Evolutionary conservation across 306 rosid genomes (phyloP).

Genomic region (Cucumis cinereus): DNA sequence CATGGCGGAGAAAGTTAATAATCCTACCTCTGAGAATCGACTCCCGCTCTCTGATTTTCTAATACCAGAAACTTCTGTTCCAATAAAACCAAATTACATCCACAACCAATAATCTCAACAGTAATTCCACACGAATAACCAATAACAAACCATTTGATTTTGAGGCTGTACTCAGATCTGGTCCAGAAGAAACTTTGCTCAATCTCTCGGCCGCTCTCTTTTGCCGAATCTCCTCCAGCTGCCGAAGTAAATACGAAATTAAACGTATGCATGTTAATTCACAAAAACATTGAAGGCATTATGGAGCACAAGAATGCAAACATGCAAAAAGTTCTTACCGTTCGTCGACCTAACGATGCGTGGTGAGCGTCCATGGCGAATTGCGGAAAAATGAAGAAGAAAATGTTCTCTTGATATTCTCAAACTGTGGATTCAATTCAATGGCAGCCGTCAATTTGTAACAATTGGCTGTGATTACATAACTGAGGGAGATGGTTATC

Average conservation of each 20-base stretch:
- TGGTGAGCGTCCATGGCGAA: constrained; percentile 65
- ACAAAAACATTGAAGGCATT: not conserved
- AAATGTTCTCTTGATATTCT: not conserved
- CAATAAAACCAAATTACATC: not conserved
- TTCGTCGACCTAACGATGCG: constrained; percentile 76
- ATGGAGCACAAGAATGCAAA: not conserved
- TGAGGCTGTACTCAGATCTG: constrained; percentile 49
- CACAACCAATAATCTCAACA: not conserved
- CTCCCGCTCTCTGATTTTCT: constrained; percentile 59
- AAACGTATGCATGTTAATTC: not conserved
- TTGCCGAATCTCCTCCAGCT: constrained; percentile 87
- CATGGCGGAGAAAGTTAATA: not conserved
- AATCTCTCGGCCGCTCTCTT: constrained; percentile 84
- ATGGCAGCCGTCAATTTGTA: not conserved
- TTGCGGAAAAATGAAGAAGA: not conserved
- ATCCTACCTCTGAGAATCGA: constrained; percentile 54
- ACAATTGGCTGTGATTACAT: too few species aligned
- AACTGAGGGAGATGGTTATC: fast-evolving
- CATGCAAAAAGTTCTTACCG: constrained; percentile 27
- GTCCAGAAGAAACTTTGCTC: constrained; percentile 68
- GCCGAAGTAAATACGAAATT: constrained; percentile 1
- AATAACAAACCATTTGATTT: constrained; percentile 32
- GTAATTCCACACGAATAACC: not conserved
- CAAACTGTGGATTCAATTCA: not conserved
- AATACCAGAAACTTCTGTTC: constrained; percentile 35